Evolutionary conservation across 2,329 filamentous ascomycete species (phyloP).

Genomic region (Colletotrichum karsti): DNA sequence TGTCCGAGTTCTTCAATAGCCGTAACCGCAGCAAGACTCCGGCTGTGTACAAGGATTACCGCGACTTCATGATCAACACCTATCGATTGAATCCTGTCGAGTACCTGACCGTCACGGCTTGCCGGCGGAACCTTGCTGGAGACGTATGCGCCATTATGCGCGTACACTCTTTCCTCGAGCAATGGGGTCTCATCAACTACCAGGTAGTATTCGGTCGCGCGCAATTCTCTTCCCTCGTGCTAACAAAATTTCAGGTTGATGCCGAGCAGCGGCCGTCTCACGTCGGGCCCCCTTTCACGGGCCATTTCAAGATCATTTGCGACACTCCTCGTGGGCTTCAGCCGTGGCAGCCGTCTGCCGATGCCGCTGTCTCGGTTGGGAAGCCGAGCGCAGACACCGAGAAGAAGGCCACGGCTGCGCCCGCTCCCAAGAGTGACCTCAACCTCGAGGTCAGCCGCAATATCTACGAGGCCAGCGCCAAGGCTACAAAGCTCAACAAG

Average conservation of each 20-base stretch:
- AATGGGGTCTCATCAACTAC: constrained; percentile 99
- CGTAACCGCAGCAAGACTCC: constrained; percentile 98
- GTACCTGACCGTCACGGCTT: constrained; percentile 96
- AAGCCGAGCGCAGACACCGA: constrained; percentile 76
- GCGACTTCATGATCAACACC: constrained; percentile 99
- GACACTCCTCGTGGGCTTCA: constrained; percentile 95
- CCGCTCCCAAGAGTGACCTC: constrained; percentile 78
- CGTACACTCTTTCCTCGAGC: constrained; percentile 96
- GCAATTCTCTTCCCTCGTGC: constrained; percentile 5
- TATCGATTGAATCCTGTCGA: constrained; percentile 96
- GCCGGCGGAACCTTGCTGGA: constrained; percentile 91
- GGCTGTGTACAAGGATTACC: constrained; percentile 97
- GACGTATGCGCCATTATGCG: constrained; percentile 99
- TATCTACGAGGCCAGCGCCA: constrained; percentile 92
- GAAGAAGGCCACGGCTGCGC: constrained; percentile 71
- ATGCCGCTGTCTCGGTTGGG: constrained; percentile 71
- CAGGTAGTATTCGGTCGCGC: constrained; percentile 67
- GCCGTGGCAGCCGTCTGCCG: constrained; percentile 90
- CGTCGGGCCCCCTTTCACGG: constrained; percentile 95
- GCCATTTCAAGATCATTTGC: constrained; percentile 95
- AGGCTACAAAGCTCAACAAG: constrained; percentile 76
- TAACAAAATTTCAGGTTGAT: constrained; percentile 76
- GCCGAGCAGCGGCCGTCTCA: constrained; percentile 94
- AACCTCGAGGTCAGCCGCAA: constrained; percentile 95
- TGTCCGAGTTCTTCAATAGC: constrained; percentile 98